phyloP scores from a whole-genome alignment of 257 asterid genomes.

The Cordia subcordata region DNA sequence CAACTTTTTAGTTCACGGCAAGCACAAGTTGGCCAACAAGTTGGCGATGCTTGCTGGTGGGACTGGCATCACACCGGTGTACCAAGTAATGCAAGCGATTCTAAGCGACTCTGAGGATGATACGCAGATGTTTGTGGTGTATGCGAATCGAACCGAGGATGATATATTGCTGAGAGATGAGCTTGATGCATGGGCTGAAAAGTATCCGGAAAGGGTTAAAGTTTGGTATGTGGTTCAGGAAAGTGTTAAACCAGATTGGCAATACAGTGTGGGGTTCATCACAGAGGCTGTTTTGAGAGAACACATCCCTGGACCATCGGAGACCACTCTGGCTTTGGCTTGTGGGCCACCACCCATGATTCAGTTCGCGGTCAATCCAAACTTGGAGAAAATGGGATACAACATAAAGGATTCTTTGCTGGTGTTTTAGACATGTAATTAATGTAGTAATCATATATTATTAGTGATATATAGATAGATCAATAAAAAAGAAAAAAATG shows the following conservation, averaged over 20 bases:
- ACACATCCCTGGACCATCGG: conserved; percentile 61
- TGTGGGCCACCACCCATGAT: conserved; percentile 98
- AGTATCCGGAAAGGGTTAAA: conserved; percentile 50
- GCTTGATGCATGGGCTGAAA: conserved; percentile 78
- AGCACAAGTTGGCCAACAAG: conserved; percentile 53
- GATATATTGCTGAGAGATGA: conserved; percentile 66
- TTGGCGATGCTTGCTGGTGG: conserved; percentile 94
- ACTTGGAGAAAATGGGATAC: conserved; percentile 92
- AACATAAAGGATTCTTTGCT: conserved; percentile 58
- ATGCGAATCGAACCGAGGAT: conserved; percentile 85
- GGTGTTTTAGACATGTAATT: conserved; percentile 38
- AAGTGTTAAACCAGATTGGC: conserved; percentile 54
- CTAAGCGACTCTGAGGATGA: conserved; percentile 72
- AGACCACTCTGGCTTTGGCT: conserved; percentile 54
- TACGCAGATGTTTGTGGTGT: conserved; percentile 71
- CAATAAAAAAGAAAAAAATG: too few relatives aligned
- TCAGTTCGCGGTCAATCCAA: conserved; percentile 80
- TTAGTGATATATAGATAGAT: neutral
- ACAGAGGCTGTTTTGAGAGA: conserved; percentile 56
- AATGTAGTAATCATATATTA: neutral
- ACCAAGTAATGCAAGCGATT: conserved; percentile 84
- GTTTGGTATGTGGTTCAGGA: conserved; percentile 85
- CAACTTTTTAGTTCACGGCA: conserved; percentile 52
- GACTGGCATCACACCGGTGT: conserved; percentile 82
- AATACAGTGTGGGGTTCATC: conserved; percentile 57